Evolutionary conservation across 2,329 filamentous ascomycete genomes (phyloP).

Genomic region (Sporothrix luriei): DNA sequence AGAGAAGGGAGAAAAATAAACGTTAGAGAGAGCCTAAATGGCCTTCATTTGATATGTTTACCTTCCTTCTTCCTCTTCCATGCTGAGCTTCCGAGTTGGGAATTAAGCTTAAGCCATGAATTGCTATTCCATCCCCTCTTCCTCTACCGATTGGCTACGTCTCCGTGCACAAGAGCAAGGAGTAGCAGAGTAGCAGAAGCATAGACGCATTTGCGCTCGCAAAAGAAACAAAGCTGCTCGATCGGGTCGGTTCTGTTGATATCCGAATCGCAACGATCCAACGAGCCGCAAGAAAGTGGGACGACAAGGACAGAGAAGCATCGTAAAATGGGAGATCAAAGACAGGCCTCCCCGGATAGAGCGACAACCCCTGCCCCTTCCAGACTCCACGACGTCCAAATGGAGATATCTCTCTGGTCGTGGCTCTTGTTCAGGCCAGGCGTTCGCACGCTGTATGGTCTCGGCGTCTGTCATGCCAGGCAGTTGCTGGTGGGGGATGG

Average conservation of each 20-base stretch:
- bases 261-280: slow-evolving; percentile 5
- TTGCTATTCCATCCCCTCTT: background rate
- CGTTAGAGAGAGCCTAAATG: no score
- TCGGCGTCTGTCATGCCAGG: background rate
- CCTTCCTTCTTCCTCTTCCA: background rate
- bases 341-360: slow-evolving; percentile 17
- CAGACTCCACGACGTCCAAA: background rate
- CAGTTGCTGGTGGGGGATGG: slow-evolving; percentile 1
- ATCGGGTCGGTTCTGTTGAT: background rate
- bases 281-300: background rate
- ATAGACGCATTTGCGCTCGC: background rate
- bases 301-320: background rate
- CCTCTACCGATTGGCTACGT: background rate
- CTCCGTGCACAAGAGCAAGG: background rate
- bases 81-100: background rate
- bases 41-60: background rate
- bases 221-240: background rate
- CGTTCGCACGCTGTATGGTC: background rate
- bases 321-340: background rate
- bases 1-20: no score
- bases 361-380: background rate
- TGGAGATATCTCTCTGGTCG: background rate
- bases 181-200: background rate
- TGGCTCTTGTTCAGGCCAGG: background rate
- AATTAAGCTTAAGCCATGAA: background rate